phyloP scores from a whole-genome alignment of 345 rosid genomes.

The Brassica rapa region DNA sequence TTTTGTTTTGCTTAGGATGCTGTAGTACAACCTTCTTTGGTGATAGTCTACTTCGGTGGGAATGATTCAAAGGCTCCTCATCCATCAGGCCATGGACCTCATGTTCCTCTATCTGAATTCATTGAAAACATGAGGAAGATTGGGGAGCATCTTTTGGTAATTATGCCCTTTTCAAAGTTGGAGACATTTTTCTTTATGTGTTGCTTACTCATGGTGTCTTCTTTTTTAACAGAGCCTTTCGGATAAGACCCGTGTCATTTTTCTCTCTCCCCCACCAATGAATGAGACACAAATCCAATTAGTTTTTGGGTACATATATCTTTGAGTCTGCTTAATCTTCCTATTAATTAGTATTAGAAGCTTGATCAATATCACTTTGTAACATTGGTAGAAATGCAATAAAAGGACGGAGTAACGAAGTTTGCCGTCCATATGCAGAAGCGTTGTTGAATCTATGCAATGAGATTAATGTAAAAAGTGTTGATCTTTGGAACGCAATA shows the following conservation, averaged over 20 bases:
- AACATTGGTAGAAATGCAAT: slow-evolving; percentile 31
- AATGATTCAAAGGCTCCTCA: slow-evolving; percentile 75
- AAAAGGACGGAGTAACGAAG: slow-evolving; percentile 58
- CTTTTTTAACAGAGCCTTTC: slow-evolving; percentile 73
- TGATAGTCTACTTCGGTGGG: slow-evolving; percentile 93
- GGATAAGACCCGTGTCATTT: slow-evolving; percentile 60
- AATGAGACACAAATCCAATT: slow-evolving; percentile 53
- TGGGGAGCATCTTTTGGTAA: slow-evolving; percentile 72
- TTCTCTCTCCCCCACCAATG: slow-evolving; percentile 72
- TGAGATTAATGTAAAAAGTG: slow-evolving; percentile 57
- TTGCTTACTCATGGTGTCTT: slow-evolving; percentile 9
- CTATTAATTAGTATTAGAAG: background rate
- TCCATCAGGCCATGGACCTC: slow-evolving; percentile 69
- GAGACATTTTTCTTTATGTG: background rate
- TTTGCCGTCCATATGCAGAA: slow-evolving; percentile 62
- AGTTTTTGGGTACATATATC: slow-evolving; percentile 33
- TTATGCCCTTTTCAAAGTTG: background rate
- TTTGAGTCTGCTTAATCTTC: background rate
- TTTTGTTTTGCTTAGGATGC: slow-evolving; percentile 51
- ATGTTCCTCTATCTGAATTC: slow-evolving; percentile 84
- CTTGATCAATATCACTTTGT: background rate
- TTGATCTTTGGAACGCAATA: slow-evolving; percentile 71
- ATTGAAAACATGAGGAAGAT: slow-evolving; percentile 76
- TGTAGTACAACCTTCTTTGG: slow-evolving; percentile 70
- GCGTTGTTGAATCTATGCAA: slow-evolving; percentile 65